Conservation (phyloP, 805 yeast genomes). For the Monosporozyma servazzii region DNA sequence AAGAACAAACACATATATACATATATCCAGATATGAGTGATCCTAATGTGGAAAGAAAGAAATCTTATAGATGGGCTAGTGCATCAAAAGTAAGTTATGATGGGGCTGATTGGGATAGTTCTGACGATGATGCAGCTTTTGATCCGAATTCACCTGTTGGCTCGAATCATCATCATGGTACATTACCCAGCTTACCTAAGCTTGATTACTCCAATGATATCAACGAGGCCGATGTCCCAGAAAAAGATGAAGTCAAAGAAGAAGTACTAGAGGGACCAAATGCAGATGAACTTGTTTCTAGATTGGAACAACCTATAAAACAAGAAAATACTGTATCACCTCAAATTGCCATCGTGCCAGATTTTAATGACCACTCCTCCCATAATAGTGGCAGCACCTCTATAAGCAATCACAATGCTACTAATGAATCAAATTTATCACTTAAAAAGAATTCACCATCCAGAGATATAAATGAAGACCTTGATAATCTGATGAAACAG, state of each 20-base stretch:
- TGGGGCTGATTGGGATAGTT: constrained; percentile 35
- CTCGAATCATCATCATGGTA: neutral
- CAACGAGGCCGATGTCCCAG: neutral
- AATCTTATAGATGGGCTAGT: constrained; percentile 35
- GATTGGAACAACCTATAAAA: neutral
- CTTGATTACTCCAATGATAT: constrained; percentile 11
- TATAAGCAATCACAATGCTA: neutral
- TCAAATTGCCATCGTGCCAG: neutral
- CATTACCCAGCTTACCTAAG: constrained; percentile 23
- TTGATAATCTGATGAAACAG: constrained; percentile 25
- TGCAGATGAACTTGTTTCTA: neutral
- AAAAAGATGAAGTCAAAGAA: neutral
- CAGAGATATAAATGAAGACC: constrained; percentile 19
- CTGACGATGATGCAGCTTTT: constrained; percentile 14
- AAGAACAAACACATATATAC: neutral
- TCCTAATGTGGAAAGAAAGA: constrained; percentile 29
- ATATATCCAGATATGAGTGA: constrained; percentile 11
- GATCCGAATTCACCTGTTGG: neutral
- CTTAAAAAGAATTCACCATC: constrained; percentile 4
- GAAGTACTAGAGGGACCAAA: neutral
- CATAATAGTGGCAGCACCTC: neutral
- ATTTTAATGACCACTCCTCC: neutral
- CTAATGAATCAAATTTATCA: neutral
- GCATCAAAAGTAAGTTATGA: constrained; percentile 34
- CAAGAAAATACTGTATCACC: neutral